These are phyloP conservation scores for Daldinia vernicosa DNA, from an alignment of 495 filamentous ascomycete species.

Conservation along the genomic window DNA sequence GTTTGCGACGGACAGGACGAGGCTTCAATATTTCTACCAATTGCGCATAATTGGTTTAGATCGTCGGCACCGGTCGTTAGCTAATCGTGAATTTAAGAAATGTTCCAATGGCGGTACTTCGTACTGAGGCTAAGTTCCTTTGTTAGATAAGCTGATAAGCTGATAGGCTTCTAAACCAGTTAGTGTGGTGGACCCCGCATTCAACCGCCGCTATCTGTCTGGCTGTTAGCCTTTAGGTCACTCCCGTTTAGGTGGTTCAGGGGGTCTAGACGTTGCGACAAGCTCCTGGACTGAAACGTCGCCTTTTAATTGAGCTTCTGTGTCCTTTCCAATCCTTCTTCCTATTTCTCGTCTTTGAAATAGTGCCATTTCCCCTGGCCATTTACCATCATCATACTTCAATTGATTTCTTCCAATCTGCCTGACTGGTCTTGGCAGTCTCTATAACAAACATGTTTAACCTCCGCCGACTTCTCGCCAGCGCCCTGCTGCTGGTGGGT, in stretches of 20 bases:
- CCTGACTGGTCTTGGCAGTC: slow-evolving; percentile 15
- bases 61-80: slow-evolving; percentile 15
- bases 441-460: slow-evolving; percentile 58
- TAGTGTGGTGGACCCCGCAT: slow-evolving; percentile 31
- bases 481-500: slow-evolving; percentile 77
- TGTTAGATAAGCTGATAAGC: slow-evolving; percentile 17
- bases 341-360: slow-evolving; percentile 20
- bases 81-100: neutral
- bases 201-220: slow-evolving; percentile 21
- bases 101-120: neutral
- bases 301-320: slow-evolving; percentile 38
- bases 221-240: neutral
- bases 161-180: slow-evolving; percentile 25
- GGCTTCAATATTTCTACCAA: slow-evolving; percentile 1
- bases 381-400: neutral
- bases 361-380: slow-evolving; percentile 12
- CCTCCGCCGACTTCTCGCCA: slow-evolving; percentile 66
- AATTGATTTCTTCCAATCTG: slow-evolving; percentile 15
- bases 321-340: slow-evolving; percentile 32
- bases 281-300: slow-evolving; percentile 35
- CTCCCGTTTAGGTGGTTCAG: slow-evolving; percentile 15
- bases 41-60: slow-evolving; percentile 7
- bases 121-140: neutral
- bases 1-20: slow-evolving; percentile 6
- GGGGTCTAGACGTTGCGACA: slow-evolving; percentile 32